These are phyloP conservation scores for Maudiozyma humilis DNA, from an alignment of 1,139 yeast genomes.

Conservation along the genomic window DNA sequence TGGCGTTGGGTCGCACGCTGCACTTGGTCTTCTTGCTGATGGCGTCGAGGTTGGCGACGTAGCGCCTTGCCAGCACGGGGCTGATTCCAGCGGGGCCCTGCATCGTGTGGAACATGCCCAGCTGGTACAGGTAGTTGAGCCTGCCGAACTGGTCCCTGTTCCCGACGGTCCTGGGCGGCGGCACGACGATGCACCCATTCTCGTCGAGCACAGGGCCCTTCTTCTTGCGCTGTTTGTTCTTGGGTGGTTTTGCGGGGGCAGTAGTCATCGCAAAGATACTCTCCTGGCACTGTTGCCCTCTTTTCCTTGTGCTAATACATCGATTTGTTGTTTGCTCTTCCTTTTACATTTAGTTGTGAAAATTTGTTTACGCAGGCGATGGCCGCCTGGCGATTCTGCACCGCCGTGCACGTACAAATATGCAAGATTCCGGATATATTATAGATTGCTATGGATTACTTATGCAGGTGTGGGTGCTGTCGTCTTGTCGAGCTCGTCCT, in stretches of 20 bases:
- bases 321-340: no score
- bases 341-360: no score
- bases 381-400: no score
- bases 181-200: constrained; percentile 16
- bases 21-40: constrained; percentile 26
- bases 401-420: neutral
- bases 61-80: constrained; percentile 17
- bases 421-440: no score
- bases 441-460: neutral
- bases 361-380: no score
- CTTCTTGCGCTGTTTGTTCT: constrained; percentile 4
- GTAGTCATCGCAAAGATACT: no score
- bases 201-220: constrained; percentile 12
- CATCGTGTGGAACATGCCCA: constrained; percentile 18
- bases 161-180: constrained; percentile 19
- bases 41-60: constrained; percentile 20
- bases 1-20: constrained; percentile 21
- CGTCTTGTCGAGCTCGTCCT: constrained; percentile 35
- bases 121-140: constrained; percentile 26
- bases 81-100: constrained; percentile 5
- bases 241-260: neutral
- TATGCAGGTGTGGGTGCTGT: neutral
- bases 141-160: constrained; percentile 28
- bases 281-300: no score
- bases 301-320: no score